A percentile compares a stretch with the other conserved stretches of the same genome.
phyloP scores from a whole-genome alignment of 2,329 filamentous ascomycete species.

The Fusarium lateritium region DNA sequence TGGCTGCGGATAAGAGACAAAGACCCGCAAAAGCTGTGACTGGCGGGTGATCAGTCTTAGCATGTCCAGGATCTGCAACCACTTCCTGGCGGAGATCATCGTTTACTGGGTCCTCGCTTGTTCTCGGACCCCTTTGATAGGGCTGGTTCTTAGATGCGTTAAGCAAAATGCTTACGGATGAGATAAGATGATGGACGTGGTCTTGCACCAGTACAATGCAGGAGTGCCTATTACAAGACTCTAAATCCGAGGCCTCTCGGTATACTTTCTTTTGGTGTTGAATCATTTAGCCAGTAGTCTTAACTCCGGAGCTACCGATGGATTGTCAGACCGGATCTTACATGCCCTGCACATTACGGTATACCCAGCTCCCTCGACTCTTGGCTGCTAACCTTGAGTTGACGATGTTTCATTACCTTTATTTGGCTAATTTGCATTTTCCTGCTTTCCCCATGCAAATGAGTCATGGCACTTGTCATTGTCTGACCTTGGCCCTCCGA shows the following conservation, averaged over 20 bases:
- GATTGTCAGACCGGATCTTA: slow-evolving; percentile 33
- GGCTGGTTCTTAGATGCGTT: not conserved
- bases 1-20: slow-evolving; percentile 1
- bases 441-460: slow-evolving; percentile 1
- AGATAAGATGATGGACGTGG: slow-evolving; percentile 26
- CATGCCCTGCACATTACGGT: slow-evolving; percentile 2
- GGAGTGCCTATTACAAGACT: no score
- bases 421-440: slow-evolving; percentile 20
- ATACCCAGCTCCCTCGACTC: slow-evolving; percentile 12
- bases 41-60: slow-evolving; percentile 7
- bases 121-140: slow-evolving; percentile 10
- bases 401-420: slow-evolving; percentile 8
- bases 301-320: slow-evolving; percentile 44
- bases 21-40: slow-evolving; percentile 2
- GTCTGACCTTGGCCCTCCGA: not conserved
- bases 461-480: slow-evolving; percentile 18
- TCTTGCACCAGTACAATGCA: slow-evolving; percentile 4
- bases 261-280: slow-evolving; percentile 1
- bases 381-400: slow-evolving; percentile 12
- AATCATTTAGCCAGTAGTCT: slow-evolving; percentile 13
- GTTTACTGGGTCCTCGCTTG: not conserved
- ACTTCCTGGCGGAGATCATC: slow-evolving; percentile 7
- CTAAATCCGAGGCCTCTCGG: slow-evolving; percentile 3
- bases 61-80: slow-evolving; percentile 23
- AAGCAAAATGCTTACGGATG: slow-evolving; percentile 34